A percentile compares a stretch with the other conserved stretches of the same genome.
phyloP scores from a whole-genome alignment of 2,329 filamentous ascomycete genomes.

The Cryphonectria parasitica region DNA sequence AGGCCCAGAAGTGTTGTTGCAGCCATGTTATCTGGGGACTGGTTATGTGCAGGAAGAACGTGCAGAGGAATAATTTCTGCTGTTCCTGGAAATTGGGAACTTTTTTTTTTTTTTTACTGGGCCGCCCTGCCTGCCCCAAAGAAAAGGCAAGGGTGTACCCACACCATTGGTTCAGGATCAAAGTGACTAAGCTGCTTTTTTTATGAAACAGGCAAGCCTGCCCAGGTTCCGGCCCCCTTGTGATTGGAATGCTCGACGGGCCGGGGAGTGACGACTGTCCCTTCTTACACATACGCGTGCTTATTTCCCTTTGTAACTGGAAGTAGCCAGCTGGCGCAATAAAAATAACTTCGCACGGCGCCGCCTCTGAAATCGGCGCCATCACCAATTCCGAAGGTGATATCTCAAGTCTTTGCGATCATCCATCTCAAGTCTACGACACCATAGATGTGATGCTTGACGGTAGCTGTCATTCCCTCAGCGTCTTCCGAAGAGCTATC shows the following conservation, averaged over 20 bases:
- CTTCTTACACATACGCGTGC: conserved; percentile 1
- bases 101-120: conserved; percentile 26
- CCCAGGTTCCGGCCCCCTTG: not conserved
- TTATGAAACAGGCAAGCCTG: not conserved
- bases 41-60: too few species aligned
- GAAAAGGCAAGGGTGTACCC: not conserved
- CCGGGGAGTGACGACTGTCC: conserved; percentile 11
- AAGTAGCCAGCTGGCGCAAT: conserved; percentile 16
- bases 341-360: conserved; percentile 6
- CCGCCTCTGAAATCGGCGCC: not conserved
- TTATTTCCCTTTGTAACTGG: not conserved
- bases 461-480: not conserved
- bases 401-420: not conserved
- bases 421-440: not conserved
- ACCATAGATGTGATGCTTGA: conserved; percentile 16
- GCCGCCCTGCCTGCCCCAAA: not conserved
- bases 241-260: conserved; percentile 5
- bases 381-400: not conserved
- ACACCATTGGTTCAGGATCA: not conserved
- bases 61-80: not conserved
- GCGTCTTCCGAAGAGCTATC: conserved; percentile 5
- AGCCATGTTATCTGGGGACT: conserved; percentile 18
- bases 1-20: conserved; percentile 48
- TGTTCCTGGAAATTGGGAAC: not conserved
- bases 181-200: conserved; percentile 1